These are phyloP conservation scores for Spergularia bocconei DNA, from an alignment of 148 eudicot species.

Conservation along the genomic window DNA sequence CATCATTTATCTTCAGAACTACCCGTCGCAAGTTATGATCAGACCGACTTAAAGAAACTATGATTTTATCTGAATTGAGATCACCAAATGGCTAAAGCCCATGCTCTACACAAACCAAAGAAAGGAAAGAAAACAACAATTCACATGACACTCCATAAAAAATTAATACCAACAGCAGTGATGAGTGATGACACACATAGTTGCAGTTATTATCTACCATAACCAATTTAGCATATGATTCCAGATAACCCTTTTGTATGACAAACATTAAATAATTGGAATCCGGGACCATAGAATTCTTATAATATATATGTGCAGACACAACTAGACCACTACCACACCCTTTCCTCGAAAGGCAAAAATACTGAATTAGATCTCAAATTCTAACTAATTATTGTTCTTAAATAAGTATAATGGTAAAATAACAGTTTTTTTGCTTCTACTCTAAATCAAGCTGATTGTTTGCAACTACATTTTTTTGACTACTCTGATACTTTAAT, in stretches of 20 bases:
- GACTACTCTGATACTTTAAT: no score
- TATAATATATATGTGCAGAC: neutral
- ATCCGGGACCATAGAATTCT: constrained; percentile 10
- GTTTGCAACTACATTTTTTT: no score
- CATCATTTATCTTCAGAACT: no score
- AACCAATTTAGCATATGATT: constrained; percentile 7
- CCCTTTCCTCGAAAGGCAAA: constrained; percentile 3
- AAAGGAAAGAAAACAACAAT: neutral
- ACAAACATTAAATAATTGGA: constrained; percentile 15
- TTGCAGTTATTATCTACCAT: constrained; percentile 12
- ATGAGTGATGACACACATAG: neutral
- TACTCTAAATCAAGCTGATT: no score
- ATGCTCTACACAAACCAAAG: neutral
- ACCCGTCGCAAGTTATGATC: no score
- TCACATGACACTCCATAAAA: neutral
- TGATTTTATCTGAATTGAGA: neutral
- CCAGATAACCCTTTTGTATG: constrained; percentile 1
- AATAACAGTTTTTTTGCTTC: no score
- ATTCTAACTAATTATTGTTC: no score
- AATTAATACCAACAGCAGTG: neutral
- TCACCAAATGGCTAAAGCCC: neutral
- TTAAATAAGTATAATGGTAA: no score
- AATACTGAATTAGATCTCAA: neutral
- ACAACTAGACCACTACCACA: neutral
- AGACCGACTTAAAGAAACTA: no score